Base-by-base conservation (phyloP, 2,329 filamentous ascomycete genomes). In the Fusarium falciforme region DNA sequence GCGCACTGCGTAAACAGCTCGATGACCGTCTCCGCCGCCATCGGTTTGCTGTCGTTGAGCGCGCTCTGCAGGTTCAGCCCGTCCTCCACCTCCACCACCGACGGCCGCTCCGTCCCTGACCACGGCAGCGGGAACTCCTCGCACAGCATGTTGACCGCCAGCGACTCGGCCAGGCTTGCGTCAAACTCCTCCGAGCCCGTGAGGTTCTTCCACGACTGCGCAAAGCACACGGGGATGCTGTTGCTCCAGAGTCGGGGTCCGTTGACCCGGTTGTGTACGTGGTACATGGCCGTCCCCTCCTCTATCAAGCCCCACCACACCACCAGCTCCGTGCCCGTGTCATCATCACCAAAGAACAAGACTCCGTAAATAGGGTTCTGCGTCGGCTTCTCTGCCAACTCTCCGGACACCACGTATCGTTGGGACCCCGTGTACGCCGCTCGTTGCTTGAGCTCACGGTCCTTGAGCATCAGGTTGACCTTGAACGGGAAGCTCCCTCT, bases 271-370 rank as follows among this genome's bases (percentile, higher is more conserved):
- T 62, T 73, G 54, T 74, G 76, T 49, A 78, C 73, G 55, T 78
- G 71, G 67, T 78, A 78, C 76, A 78, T 78, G 66, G 69, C 73
- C 36, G 73, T 71, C 58, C 76, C 76, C 52, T 75, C 61, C 67
- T 78, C 75, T 61, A 78, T 74, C n/a, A 78, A 66, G 10, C 77
- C 77, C 77, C 77, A 78, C 77, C 77, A 78, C 16, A 78, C 61
- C n/a, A 78, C 73, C 44, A 78, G 70, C 66, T 78, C 77, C 8
- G 73, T 71, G 6, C 75, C 77, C 4, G 65, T 68, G 36, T 74
- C 72, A 17, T 76, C 77, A 10, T 75, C 74, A 47, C 74, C 76
- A 6, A 78, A 64, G 52, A 78, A 78, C 20, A 76, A 44, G 29
- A 76, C 77, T 14, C 77, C 77, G 42, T 78, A 78, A 22, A 78